phyloP scores from a whole-genome alignment of 768 basidiomycete species.

The Leucosporidium creatinivorum region DNA sequence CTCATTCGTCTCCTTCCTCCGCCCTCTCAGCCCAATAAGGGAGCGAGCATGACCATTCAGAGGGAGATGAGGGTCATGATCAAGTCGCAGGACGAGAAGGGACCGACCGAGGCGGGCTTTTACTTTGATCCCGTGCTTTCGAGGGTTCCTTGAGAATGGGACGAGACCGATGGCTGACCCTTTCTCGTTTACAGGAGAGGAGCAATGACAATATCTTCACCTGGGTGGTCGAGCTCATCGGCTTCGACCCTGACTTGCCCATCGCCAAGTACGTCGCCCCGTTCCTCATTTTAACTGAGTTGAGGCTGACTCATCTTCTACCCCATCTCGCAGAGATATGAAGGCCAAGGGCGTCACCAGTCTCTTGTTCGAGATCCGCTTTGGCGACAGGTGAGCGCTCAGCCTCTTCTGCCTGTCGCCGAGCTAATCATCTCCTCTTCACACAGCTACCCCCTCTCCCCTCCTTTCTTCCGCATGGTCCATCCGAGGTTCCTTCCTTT shows the following conservation, averaged over 20 bases:
- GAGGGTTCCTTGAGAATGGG: neutral
- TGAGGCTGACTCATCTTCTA: neutral
- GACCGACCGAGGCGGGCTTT: constrained; percentile 59
- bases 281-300: neutral
- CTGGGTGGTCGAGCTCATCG: constrained; percentile 57
- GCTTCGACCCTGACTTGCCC: constrained; percentile 57
- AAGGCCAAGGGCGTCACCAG: constrained; percentile 53
- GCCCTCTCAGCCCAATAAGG: constrained; percentile 52
- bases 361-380: constrained; percentile 64
- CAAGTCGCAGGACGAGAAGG: constrained; percentile 52
- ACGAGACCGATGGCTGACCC: neutral
- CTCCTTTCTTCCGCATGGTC: constrained; percentile 69
- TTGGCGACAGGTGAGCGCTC: constrained; percentile 13
- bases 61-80: constrained; percentile 58
- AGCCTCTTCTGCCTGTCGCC: neutral
- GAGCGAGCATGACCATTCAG: constrained; percentile 55
- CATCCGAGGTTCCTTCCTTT: constrained; percentile 67
- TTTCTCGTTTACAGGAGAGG: constrained; percentile 9
- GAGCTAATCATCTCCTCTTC: neutral
- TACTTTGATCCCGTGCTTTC: constrained; percentile 52
- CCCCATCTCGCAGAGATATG: constrained; percentile 48
- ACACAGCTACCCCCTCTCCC: constrained; percentile 55
- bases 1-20: constrained; percentile 54
- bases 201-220: constrained; percentile 26
- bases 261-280: constrained; percentile 45